Percentiles rank a stretch among this genome's conserved stretches.
phyloP scores from a whole-genome alignment of 257 asterid species.

The Plectranthus barbatus region DNA sequence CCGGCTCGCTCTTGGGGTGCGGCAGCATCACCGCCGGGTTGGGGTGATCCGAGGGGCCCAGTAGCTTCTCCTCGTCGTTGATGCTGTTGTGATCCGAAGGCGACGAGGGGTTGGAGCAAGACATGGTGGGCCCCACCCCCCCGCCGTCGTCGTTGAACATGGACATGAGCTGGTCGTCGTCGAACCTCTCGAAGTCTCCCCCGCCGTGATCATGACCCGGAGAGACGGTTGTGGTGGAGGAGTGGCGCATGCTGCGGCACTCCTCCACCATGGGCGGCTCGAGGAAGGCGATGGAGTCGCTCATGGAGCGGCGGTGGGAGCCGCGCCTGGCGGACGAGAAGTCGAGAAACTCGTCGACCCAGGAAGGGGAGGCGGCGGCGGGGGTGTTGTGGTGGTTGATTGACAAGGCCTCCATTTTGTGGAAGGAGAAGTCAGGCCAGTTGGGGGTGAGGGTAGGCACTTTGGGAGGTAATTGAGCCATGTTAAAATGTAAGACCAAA shows the following conservation, averaged over 20 bases:
- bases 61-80: slow-evolving; percentile 38
- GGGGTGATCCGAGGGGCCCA: slow-evolving; percentile 11
- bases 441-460: slow-evolving; percentile 49
- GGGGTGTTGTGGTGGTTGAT: neutral
- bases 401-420: slow-evolving; percentile 26
- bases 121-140: slow-evolving; percentile 34
- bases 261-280: slow-evolving; percentile 64
- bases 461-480: slow-evolving; percentile 92
- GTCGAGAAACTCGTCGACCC: slow-evolving; percentile 83
- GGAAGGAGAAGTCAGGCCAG: slow-evolving; percentile 55
- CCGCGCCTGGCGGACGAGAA: slow-evolving; percentile 65
- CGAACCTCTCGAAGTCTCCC: slow-evolving; percentile 55
- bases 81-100: slow-evolving; percentile 75
- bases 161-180: slow-evolving; percentile 82
- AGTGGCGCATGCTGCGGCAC: slow-evolving; percentile 21
- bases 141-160: slow-evolving; percentile 57
- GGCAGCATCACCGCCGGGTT: neutral
- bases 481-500: slow-evolving; percentile 17
- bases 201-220: neutral
- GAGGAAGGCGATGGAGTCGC: slow-evolving; percentile 75
- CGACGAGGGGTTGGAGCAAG: slow-evolving; percentile 60
- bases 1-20: slow-evolving; percentile 58
- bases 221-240: too few relatives aligned
- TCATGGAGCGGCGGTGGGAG: slow-evolving; percentile 67
- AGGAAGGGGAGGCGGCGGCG: slow-evolving; percentile 23